phyloP scores from a whole-genome alignment of 495 filamentous ascomycete species.

The Talaromyces thailandensis region DNA sequence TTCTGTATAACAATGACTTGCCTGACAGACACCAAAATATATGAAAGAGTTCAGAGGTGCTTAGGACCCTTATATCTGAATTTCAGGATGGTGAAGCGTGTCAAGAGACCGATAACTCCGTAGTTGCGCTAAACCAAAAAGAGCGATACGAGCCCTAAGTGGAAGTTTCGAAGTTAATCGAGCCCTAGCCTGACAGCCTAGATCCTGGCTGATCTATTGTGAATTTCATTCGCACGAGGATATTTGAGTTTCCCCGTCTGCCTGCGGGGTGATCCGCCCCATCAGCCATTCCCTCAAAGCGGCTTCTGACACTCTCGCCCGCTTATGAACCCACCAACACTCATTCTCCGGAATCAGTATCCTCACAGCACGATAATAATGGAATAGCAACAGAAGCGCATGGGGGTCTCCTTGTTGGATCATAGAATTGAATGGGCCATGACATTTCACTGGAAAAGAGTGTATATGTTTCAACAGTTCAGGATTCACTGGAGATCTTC shows the following conservation, averaged over 20 bases:
- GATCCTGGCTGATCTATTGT: not conserved
- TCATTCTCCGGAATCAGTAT: not conserved
- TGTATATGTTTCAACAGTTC: not conserved
- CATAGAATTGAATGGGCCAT: not conserved
- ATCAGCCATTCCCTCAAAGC: conserved; percentile 1
- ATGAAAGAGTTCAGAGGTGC: too few species aligned
- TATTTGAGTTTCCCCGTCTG: not conserved
- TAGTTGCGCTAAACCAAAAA: not conserved
- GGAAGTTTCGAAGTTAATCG: too few species aligned
- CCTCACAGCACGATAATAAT: conserved; percentile 4
- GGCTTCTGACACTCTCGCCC: not conserved
- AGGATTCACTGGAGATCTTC: not conserved
- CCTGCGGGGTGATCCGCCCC: not conserved
- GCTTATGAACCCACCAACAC: conserved; percentile 2
- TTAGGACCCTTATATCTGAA: not conserved
- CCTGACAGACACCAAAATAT: not conserved
- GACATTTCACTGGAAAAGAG: not conserved
- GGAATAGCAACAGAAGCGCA: not conserved
- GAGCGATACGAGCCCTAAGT: not conserved
- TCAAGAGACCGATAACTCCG: not conserved
- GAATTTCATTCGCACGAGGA: not conserved
- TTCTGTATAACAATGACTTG: not conserved
- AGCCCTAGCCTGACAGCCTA: too few species aligned
- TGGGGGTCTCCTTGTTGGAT: not conserved
- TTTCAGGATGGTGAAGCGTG: not conserved